Conservation (phyloP, 2,329 filamentous ascomycete genomes). For the Penicillium sp. region DNA sequence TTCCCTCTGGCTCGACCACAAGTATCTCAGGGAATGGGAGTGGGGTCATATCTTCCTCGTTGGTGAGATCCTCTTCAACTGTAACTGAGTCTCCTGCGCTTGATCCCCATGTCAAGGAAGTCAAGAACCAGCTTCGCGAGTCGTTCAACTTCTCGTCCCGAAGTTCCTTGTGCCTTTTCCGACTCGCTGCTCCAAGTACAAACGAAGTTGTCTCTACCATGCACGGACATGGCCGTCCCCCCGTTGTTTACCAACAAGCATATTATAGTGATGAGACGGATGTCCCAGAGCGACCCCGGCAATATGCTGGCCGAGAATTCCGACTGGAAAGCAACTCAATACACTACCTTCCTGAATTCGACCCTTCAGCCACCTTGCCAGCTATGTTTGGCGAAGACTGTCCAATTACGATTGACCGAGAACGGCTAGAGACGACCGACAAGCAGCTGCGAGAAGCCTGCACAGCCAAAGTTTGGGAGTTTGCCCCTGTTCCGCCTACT, state of each 20-base stretch:
- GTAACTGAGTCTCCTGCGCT: conserved; percentile 7
- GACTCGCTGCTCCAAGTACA: conserved; percentile 25
- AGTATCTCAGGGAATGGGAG: conserved; percentile 6
- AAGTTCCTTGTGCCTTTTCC: conserved; percentile 27
- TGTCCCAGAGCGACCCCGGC: conserved; percentile 70
- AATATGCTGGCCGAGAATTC: conserved; percentile 88
- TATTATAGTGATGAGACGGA: conserved; percentile 83
- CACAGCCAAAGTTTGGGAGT: conserved; percentile 70
- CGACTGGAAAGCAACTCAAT: conserved; percentile 70
- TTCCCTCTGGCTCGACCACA: conserved; percentile 5
- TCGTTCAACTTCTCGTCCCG: conserved; percentile 30
- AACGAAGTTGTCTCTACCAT: conserved; percentile 57
- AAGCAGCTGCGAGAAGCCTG: conserved; percentile 57
- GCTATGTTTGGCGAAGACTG: conserved; percentile 56
- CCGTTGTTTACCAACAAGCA: conserved; percentile 77
- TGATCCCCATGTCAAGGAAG: conserved; percentile 20
- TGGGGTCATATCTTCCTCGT: conserved; percentile 14
- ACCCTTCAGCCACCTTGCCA: conserved; percentile 58
- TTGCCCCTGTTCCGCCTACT: conserved; percentile 67
- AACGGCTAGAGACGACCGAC: conserved; percentile 52
- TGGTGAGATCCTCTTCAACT: conserved; percentile 22
- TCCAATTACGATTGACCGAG: conserved; percentile 50
- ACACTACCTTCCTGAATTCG: conserved; percentile 77
- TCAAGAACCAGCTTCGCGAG: conserved; percentile 24
- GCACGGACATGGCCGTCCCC: conserved; percentile 55